Conservation (phyloP, 2,329 filamentous ascomycete genomes). For the Clathrospora elynae region DNA sequence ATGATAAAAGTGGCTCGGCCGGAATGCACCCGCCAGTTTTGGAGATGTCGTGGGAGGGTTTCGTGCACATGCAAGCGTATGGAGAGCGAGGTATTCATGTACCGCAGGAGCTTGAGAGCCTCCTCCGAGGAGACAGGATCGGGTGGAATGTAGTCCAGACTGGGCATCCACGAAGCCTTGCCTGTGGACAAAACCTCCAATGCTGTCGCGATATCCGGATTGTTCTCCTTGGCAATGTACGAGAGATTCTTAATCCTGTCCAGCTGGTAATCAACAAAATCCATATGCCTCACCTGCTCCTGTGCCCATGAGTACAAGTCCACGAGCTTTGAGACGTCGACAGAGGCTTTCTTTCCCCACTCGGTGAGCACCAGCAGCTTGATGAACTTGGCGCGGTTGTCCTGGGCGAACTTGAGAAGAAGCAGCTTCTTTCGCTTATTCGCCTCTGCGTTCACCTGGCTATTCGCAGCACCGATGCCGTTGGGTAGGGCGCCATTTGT, state of each 20-base stretch:
- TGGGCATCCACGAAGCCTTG: constrained; percentile 76
- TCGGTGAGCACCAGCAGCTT: constrained; percentile 89
- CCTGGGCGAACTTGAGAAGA: constrained; percentile 77
- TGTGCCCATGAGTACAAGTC: constrained; percentile 78
- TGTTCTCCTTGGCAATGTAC: constrained; percentile 74
- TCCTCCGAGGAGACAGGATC: constrained; percentile 72
- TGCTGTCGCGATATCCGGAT: constrained; percentile 89
- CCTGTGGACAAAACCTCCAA: constrained; percentile 82
- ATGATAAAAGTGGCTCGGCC: constrained; percentile 92
- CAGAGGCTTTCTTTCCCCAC: constrained; percentile 72
- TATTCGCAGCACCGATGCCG: constrained; percentile 43
- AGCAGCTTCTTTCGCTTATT: constrained; percentile 68
- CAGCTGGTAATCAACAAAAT: constrained; percentile 63
- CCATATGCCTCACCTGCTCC: constrained; percentile 38
- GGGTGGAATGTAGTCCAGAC: constrained; percentile 78
- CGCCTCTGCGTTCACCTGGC: constrained; percentile 33
- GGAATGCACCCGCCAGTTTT: constrained; percentile 75
- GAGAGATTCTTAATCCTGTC: constrained; percentile 73
- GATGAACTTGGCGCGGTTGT: constrained; percentile 84
- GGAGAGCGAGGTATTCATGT: constrained; percentile 82
- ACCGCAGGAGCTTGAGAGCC: constrained; percentile 74
- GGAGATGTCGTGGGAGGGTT: constrained; percentile 77
- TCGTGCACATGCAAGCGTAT: constrained; percentile 86
- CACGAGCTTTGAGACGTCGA: constrained; percentile 83
- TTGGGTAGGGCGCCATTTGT: constrained; percentile 53